Base-by-base conservation (phyloP, 2,329 filamentous ascomycete genomes). In the Fusarium fracticaudum region DNA sequence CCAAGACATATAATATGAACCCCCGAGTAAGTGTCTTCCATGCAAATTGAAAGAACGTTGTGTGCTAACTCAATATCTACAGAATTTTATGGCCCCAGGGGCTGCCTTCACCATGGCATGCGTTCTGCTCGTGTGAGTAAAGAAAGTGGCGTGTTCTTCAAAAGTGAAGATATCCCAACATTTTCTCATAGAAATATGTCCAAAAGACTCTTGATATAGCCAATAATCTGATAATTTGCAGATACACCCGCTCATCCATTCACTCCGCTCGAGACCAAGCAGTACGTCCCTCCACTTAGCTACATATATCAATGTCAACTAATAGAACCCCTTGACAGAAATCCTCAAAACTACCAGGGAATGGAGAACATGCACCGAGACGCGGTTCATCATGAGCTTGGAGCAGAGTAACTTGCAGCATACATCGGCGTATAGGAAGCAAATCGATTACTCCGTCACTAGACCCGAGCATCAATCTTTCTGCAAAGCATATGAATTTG, bases 71-170 rank as follows among this genome's bases (percentile, higher is more conserved):
- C 24, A 48, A 26, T 31, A 7, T 18, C 26, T 20, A 18, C 51
- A 86, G 85, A 85, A 81, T 43, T 80, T 88, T 64, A 85, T 86
- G 67, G 86, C 86, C 60, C 87, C 87, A 14, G 78, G 86, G 29
- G 87, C 87, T 24, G 87, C 87, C 44, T 88, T 88, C 69, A 86
- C 85, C 24, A 89, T 89, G 87, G 87, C 87, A 8, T 81, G 83
- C 53, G 78, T 89, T 18, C 80, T 89, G 29, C 86, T 89, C 65
- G 85, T 85, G 81, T 86, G 79, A 76, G 83, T 77, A 37, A 51
- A 45, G 67, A 62, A 71, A 75, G 64, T 72, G 73, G 70, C 67
- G 67, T 75, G 64, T 63, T 64, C 72, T 57, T 54, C 26, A 26
- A 29, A 20, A 51, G 38, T 50, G 26, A 63, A 69, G 45, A 24